Evolutionary conservation across 2,329 filamentous ascomycete genomes (phyloP), one percentile per base, ranked within the genome.

Genomic region (Aspergillus texensis): DNA sequence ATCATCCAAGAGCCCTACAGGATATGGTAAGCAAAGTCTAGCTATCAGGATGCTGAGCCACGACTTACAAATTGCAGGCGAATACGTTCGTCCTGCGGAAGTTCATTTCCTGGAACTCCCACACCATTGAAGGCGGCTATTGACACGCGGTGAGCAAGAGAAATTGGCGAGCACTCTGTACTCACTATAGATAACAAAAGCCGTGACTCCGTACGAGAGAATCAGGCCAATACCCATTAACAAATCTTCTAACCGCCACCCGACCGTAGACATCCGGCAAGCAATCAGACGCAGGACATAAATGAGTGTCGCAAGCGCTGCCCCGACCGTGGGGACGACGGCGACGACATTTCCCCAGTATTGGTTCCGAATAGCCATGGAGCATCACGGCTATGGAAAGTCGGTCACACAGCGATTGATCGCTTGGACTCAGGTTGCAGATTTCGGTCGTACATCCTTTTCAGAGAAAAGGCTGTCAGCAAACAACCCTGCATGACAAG

Each of bases 1-100:
- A 65, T 45, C 32, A 71, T 66, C 68, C 69, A 71, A 12, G 65
- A 57, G 24, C 58, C 46, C 68, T 70, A 53, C 5, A 41, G 14
- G 6, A 19, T 32, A 30, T 24, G 32, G 53, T 57, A 21, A 19
- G 21, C 3, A 6, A 12, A 30, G 19, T 45, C 26, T 6, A n/a
- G 19, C 16, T 21, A 28, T 28, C 26, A 28, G 46, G 16, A 16
- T 16, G 14, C 16, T 6, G 14, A 28, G 3, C 6, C 8, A 32
- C n/a, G 6, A 48, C 41, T 39, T 41, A 55, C 41, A 48, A n/a
- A 52, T 26, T 50, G 28, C n/a, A 50, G 43, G 45, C 45, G 48
- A 32, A 59, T 59, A 36, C 46, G 46, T 10, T 50, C 46, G 26
- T 50, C 46, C 24, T 50, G 24, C 24, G 46, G 46, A 16, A 50